These are phyloP conservation scores for Solanum bulbocastanum DNA, from an alignment of 257 asterid genomes.

Conservation along the genomic window DNA sequence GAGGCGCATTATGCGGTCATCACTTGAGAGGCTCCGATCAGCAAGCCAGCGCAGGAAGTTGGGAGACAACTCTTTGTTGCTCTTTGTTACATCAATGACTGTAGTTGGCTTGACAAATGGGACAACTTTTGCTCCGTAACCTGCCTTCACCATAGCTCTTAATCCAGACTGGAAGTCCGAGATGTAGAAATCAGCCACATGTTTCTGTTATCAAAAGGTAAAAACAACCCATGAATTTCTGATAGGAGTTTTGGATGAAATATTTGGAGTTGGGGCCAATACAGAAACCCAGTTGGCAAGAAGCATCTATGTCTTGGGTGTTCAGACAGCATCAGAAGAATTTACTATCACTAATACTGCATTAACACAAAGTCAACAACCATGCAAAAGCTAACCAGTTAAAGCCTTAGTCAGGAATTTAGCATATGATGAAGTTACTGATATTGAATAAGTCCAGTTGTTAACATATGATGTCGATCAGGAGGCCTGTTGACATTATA, in stretches of 20 bases:
- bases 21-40: slow-evolving; percentile 42
- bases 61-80: slow-evolving; percentile 37
- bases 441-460: neutral
- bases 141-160: slow-evolving; percentile 63
- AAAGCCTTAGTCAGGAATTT: neutral
- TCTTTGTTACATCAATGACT: slow-evolving; percentile 26
- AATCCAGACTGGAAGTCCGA: slow-evolving; percentile 55
- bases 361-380: neutral
- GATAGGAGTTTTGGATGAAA: neutral
- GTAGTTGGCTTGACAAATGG: slow-evolving; percentile 42
- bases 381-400: neutral
- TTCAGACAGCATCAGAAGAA: neutral
- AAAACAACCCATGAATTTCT: neutral
- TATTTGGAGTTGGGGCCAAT: neutral
- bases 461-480: neutral
- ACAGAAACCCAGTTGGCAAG: neutral
- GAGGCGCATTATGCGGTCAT: slow-evolving; percentile 48
- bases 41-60: slow-evolving; percentile 41
- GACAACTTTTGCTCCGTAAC: slow-evolving; percentile 48
- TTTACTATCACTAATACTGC: neutral
- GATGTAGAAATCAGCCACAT: slow-evolving; percentile 53
- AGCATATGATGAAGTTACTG: neutral
- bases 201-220: slow-evolving; percentile 24
- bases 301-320: neutral
- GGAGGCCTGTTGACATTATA: neutral